phyloP scores from a whole-genome alignment of 768 basidiomycete species.

The Paxillus involutus region DNA sequence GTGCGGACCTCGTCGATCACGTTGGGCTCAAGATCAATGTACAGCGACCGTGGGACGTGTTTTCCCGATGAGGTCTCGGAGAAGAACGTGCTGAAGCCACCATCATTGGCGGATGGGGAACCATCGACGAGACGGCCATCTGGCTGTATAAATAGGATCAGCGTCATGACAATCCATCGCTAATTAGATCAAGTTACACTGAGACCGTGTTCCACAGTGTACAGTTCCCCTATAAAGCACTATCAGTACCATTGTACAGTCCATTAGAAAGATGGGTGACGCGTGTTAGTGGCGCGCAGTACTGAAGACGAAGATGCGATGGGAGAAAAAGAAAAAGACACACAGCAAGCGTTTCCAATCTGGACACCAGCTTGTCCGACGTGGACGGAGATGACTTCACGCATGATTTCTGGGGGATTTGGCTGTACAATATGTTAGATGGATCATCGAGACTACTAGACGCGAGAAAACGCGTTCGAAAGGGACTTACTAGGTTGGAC shows the following conservation, averaged over 20 bases:
- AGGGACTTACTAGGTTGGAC: constrained; percentile 26
- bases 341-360: constrained; percentile 98
- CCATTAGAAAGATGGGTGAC: constrained; percentile 6
- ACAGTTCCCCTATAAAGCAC: constrained; percentile 81
- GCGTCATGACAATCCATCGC: constrained; percentile 5
- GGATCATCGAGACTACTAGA: constrained; percentile 3
- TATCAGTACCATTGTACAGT: constrained; percentile 14
- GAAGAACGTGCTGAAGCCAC: constrained; percentile 99
- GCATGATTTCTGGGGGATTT: constrained; percentile 50
- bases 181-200: constrained; percentile 54
- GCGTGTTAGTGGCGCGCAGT: constrained; percentile 9
- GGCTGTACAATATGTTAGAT: constrained; percentile 2
- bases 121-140: constrained; percentile 88
- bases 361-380: constrained; percentile 99
- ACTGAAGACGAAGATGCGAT: background rate
- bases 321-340: constrained; percentile 41
- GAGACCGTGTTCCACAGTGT: constrained; percentile 97
- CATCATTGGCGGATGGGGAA: constrained; percentile 72
- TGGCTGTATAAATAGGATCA: constrained; percentile 55
- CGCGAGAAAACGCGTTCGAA: constrained; percentile 31
- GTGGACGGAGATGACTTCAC: constrained; percentile 97
- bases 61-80: constrained; percentile 96
- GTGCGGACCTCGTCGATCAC: constrained; percentile 97
- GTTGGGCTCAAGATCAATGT: constrained; percentile 96
- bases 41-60: constrained; percentile 96